Conservation (phyloP, 2,329 filamentous ascomycete species). For the Penicillium polonicum region DNA sequence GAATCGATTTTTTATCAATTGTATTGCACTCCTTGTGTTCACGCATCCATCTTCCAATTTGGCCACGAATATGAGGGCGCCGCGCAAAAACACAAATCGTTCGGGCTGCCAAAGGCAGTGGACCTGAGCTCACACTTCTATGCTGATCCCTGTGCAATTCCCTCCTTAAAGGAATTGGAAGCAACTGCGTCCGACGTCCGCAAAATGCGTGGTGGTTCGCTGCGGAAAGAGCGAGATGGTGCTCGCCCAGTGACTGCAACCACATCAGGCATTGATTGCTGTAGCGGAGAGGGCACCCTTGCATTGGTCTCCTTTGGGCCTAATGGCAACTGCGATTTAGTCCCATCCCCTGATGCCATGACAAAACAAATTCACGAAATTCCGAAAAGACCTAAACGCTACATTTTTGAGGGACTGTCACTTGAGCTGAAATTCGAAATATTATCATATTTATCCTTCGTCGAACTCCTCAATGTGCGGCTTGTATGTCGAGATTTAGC, state of each 20-base stretch:
- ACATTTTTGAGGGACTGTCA: neutral
- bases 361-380: neutral
- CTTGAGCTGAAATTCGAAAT: neutral
- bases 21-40: neutral
- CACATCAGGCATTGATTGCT: neutral
- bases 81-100: neutral
- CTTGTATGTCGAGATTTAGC: neutral
- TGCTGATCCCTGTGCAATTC: neutral
- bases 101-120: neutral
- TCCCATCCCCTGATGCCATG: neutral
- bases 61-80: neutral
- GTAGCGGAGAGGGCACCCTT: neutral
- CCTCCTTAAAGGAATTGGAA: neutral
- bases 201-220: neutral
- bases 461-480: neutral
- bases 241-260: neutral
- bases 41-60: neutral
- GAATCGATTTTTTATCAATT: neutral
- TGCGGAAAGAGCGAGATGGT: neutral
- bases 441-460: neutral
- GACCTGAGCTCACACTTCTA: neutral
- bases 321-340: neutral
- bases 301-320: neutral
- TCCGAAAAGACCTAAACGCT: neutral
- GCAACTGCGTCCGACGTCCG: neutral